Percentiles rank a stretch among this genome's conserved stretches.
These are phyloP conservation scores for Diaporthe destruens DNA, from an alignment of 2,329 filamentous ascomycete genomes.

Conservation along the genomic window DNA sequence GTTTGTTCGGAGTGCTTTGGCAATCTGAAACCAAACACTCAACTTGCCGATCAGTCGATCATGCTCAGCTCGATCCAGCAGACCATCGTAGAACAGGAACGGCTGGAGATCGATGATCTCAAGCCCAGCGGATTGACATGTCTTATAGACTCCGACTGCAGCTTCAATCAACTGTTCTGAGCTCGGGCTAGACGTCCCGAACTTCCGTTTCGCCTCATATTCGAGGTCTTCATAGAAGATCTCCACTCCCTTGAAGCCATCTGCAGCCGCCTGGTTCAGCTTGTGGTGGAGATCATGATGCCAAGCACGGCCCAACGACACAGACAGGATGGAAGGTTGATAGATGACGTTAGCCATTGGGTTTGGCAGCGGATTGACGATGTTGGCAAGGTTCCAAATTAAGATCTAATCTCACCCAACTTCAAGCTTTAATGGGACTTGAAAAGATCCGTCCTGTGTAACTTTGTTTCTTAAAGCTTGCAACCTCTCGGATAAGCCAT, in stretches of 20 bases:
- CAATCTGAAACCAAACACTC: constrained; percentile 70
- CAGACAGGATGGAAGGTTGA: constrained; percentile 7
- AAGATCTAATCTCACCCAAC: not conserved
- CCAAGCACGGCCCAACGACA: constrained; percentile 15
- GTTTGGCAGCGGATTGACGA: not conserved
- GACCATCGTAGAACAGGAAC: constrained; percentile 74
- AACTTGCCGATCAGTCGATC: constrained; percentile 65
- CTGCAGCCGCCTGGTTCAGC: constrained; percentile 6
- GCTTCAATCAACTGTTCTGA: constrained; percentile 54
- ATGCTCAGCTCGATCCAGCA: constrained; percentile 59
- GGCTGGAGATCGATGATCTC: constrained; percentile 69
- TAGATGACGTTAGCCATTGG: not conserved
- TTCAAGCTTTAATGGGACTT: not conserved
- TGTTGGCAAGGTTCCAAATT: not conserved
- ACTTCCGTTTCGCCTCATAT: constrained; percentile 46
- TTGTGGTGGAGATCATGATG: constrained; percentile 8
- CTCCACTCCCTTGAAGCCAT: constrained; percentile 68
- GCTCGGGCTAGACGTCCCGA: constrained; percentile 50
- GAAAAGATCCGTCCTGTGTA: too few relatives aligned
- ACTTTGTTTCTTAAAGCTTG: too few relatives aligned
- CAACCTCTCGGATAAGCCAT: constrained; percentile 9
- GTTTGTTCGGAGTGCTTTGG: constrained; percentile 67
- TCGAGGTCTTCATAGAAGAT: constrained; percentile 74
- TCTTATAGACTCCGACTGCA: constrained; percentile 57
- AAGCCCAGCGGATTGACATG: constrained; percentile 61